Percentiles rank a stretch among this genome's conserved stretches.
phyloP scores from a whole-genome alignment of 257 asterid species.

The Nicotiana paniculata region DNA sequence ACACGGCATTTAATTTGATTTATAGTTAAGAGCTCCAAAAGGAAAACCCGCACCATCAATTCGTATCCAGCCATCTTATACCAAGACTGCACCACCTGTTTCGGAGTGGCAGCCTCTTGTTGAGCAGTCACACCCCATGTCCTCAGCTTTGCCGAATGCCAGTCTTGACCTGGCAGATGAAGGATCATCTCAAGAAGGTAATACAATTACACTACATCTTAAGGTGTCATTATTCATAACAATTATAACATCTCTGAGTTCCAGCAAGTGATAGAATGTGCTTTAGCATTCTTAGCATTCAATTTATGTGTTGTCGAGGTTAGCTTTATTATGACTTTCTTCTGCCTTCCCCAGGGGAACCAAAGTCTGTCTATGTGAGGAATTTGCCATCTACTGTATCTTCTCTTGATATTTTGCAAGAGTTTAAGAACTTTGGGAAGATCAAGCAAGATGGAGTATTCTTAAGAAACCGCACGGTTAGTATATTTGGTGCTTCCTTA shows the following conservation, averaged over 20 bases:
- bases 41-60: conserved; percentile 47
- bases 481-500: conserved; percentile 8
- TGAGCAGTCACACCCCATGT: conserved; percentile 23
- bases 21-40: conserved; percentile 29
- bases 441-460: conserved; percentile 73
- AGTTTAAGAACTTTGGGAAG: conserved; percentile 63
- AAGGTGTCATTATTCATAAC: background rate
- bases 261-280: background rate
- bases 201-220: background rate
- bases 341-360: conserved; percentile 38
- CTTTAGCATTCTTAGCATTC: background rate
- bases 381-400: conserved; percentile 58
- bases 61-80: conserved; percentile 35
- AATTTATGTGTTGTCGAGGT: background rate
- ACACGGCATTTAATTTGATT: background rate
- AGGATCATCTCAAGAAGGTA: conserved; percentile 53
- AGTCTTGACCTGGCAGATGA: conserved; percentile 37
- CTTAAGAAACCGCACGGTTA: conserved; percentile 61
- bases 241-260: background rate
- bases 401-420: conserved; percentile 51
- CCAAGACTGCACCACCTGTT: conserved; percentile 36
- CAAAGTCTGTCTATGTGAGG: conserved; percentile 75
- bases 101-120: conserved; percentile 40
- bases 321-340: conserved; percentile 12
- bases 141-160: background rate